phyloP scores from a whole-genome alignment of 805 yeast genomes.

The Tetrapisispora fleetii region DNA sequence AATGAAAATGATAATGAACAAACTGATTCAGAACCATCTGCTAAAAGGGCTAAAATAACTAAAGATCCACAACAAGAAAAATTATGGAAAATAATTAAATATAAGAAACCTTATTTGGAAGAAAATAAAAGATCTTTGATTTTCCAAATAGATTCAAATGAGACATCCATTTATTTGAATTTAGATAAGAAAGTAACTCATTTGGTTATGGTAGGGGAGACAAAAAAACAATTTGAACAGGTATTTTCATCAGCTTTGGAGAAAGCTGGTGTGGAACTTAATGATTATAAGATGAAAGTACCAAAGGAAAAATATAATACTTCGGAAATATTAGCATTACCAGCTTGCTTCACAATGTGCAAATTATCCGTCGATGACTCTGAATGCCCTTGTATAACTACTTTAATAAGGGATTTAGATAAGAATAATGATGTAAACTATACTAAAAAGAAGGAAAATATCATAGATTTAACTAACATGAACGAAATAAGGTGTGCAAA shows the following conservation, averaged over 20 bases:
- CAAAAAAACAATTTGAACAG: conserved; percentile 10
- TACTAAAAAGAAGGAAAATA: conserved; percentile 7
- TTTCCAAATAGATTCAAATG: conserved; percentile 32
- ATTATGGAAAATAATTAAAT: conserved; percentile 22
- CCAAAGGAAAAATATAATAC: not conserved
- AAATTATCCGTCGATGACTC: conserved; percentile 11
- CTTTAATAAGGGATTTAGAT: conserved; percentile 7
- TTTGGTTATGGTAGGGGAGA: conserved; percentile 12
- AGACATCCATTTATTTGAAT: conserved; percentile 26
- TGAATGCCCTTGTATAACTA: conserved; percentile 8
- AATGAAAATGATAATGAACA: not conserved
- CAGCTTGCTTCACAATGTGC: conserved; percentile 17
- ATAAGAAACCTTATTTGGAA: conserved; percentile 42
- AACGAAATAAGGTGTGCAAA: conserved; percentile 2
- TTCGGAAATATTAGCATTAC: conserved; percentile 8
- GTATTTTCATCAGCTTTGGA: conserved; percentile 8
- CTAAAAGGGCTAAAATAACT: conserved; percentile 10
- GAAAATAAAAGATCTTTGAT: conserved; percentile 30
- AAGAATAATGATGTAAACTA: not conserved
- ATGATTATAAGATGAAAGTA: conserved; percentile 3
- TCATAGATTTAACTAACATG: conserved; percentile 11
- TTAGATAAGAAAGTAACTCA: conserved; percentile 20
- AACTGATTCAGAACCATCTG: conserved; percentile 6
- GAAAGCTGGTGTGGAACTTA: conserved; percentile 5
- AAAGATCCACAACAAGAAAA: not conserved